Evolutionary conservation across 768 basidiomycete genomes (phyloP).

Genomic region (Xerocomellus amylosporus): DNA sequence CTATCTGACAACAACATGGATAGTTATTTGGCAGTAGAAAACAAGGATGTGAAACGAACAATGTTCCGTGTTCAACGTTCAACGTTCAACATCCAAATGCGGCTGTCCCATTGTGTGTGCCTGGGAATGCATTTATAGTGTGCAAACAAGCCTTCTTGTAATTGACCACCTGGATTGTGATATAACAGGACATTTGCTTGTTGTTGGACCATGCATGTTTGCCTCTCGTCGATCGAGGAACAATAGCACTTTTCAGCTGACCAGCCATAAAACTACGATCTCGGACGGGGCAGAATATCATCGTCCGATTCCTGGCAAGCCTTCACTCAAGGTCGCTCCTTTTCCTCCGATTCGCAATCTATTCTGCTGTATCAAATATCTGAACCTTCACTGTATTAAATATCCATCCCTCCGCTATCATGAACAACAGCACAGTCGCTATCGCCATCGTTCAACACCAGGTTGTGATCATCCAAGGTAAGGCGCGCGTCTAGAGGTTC

Average conservation of each 20-base stretch:
- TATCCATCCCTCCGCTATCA: conserved; percentile 24
- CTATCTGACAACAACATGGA: not conserved
- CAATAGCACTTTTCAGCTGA: conserved; percentile 11
- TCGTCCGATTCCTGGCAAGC: not conserved
- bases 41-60: not conserved
- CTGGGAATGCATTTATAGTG: not conserved
- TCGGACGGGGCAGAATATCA: not conserved
- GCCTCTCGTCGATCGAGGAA: conserved; percentile 6
- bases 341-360: not conserved
- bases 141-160: conserved; percentile 4
- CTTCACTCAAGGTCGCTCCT: not conserved
- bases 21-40: not conserved
- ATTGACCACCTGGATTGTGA: not conserved
- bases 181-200: conserved; percentile 15
- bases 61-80: not conserved
- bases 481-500: not conserved
- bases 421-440: conserved; percentile 60
- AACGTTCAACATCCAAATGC: not conserved
- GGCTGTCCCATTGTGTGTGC: conserved; percentile 2
- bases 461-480: conserved; percentile 69
- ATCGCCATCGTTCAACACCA: conserved; percentile 67
- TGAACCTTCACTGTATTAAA: conserved; percentile 14
- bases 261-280: conserved; percentile 21
- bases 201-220: not conserved
- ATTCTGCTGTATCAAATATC: conserved; percentile 21